A percentile compares a stretch with the other conserved stretches of the same genome.
These are phyloP conservation scores for Fagus sylvatica DNA, from an alignment of 306 rosid genomes.

Conservation along the genomic window DNA sequence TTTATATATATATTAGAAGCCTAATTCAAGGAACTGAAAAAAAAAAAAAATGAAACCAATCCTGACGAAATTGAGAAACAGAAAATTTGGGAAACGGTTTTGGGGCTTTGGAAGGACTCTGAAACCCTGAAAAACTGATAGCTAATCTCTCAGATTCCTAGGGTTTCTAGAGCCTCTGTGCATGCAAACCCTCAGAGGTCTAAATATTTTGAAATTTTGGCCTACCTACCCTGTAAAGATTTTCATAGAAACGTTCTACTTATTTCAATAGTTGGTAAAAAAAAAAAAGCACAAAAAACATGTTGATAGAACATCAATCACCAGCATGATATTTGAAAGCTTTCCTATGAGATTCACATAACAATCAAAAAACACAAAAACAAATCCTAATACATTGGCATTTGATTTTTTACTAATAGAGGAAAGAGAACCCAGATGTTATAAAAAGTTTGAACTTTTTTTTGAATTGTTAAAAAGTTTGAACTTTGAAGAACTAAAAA, in stretches of 20 bases:
- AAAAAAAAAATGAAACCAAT: not conserved
- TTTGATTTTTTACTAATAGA: not conserved
- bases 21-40: not conserved
- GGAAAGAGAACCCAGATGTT: not conserved
- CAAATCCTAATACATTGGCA: constrained; percentile 1
- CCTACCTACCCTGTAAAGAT: not conserved
- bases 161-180: constrained; percentile 8
- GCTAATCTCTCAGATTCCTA: not conserved
- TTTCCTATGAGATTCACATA: not conserved
- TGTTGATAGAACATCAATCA: not conserved
- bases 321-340: not conserved
- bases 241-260: not conserved
- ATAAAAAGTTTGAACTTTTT: not conserved
- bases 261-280: not conserved
- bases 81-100: not conserved
- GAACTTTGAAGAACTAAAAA: not conserved
- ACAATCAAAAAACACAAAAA: not conserved
- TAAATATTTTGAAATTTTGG: not conserved
- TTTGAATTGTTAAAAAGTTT: too few species aligned
- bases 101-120: constrained; percentile 7
- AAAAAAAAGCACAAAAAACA: not conserved
- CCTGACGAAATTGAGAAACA: not conserved
- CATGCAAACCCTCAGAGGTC: not conserved
- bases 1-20: not conserved
- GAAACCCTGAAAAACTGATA: not conserved